A percentile compares a stretch with the other conserved stretches of the same genome.
Conservation (phyloP, 495 filamentous ascomycete species). For the Viridothelium virens region DNA sequence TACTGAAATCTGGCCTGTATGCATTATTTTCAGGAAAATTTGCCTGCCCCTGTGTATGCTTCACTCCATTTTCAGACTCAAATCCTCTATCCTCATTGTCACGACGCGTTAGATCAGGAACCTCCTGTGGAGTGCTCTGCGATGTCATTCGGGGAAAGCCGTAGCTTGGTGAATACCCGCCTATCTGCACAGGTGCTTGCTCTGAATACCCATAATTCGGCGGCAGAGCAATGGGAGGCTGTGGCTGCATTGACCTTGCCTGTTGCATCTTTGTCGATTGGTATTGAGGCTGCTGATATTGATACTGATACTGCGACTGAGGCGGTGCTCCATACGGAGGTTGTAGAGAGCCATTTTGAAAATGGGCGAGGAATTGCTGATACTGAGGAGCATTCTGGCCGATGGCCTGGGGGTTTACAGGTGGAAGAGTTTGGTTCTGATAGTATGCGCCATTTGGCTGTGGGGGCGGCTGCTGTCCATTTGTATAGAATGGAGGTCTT, state of each 20-base stretch:
- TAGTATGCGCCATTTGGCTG: neutral
- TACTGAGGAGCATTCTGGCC: neutral
- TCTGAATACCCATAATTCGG: neutral
- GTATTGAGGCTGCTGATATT: conserved; percentile 4
- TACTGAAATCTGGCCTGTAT: conserved; percentile 7
- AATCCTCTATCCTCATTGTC: neutral
- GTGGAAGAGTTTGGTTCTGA: neutral
- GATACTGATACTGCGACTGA: neutral
- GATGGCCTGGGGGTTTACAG: conserved; percentile 2
- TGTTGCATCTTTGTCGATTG: neutral
- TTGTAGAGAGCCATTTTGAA: neutral
- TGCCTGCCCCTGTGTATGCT: neutral
- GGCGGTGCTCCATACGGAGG: neutral
- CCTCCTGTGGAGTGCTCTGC: neutral
- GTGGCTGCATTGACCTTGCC: neutral
- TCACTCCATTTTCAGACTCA: neutral
- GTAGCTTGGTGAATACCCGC: conserved; percentile 2
- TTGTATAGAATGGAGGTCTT: conserved; percentile 1
- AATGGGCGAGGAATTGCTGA: conserved; percentile 1
- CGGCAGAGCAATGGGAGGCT: neutral
- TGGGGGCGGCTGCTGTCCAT: conserved; percentile 3
- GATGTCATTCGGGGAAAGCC: neutral
- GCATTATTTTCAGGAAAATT: neutral
- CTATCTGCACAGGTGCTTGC: neutral
- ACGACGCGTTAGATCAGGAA: neutral